These are phyloP conservation scores for Diutina rugosa DNA, from an alignment of 1,139 yeast species.

Conservation along the genomic window DNA sequence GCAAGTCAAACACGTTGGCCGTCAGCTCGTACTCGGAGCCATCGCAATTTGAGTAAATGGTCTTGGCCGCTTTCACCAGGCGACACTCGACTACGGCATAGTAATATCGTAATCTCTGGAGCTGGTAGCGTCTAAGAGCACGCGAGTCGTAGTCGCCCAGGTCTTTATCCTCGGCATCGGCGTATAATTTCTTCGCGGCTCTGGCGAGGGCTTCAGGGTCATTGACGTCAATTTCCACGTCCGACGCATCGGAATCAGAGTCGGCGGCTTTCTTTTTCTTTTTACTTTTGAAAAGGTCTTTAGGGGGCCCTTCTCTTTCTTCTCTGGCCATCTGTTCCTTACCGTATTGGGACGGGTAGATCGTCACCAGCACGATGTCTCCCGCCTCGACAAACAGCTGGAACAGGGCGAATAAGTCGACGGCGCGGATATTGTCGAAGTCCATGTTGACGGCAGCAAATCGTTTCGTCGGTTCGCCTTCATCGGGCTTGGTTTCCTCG, in stretches of 20 bases:
- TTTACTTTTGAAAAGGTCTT: constrained; percentile 51
- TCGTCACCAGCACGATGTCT: constrained; percentile 49
- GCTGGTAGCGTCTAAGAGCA: constrained; percentile 61
- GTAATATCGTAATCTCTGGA: constrained; percentile 78
- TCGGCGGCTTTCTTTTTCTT: constrained; percentile 13
- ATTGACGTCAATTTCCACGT: constrained; percentile 32
- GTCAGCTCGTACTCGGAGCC: constrained; percentile 95
- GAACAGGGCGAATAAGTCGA: constrained; percentile 84
- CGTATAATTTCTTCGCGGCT: constrained; percentile 56
- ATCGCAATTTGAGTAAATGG: constrained; percentile 77
- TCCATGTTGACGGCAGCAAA: constrained; percentile 94
- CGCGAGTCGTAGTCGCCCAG: constrained; percentile 63
- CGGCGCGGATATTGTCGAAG: constrained; percentile 87
- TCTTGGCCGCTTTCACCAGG: constrained; percentile 54
- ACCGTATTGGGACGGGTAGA: constrained; percentile 92
- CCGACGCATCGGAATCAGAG: constrained; percentile 25
- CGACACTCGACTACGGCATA: constrained; percentile 91
- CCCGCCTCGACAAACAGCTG: constrained; percentile 71
- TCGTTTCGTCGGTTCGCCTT: constrained; percentile 71
- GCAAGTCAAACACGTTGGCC: constrained; percentile 83
- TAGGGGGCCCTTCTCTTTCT: constrained; percentile 87
- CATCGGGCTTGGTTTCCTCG: constrained; percentile 55
- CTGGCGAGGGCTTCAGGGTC: constrained; percentile 30
- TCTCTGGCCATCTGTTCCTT: constrained; percentile 86
- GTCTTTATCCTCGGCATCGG: constrained; percentile 29